Percentiles rank a stretch among this genome's conserved stretches.
phyloP scores from a whole-genome alignment of 2,329 filamentous ascomycete genomes.

The Penicillium aurantiogriseum region DNA sequence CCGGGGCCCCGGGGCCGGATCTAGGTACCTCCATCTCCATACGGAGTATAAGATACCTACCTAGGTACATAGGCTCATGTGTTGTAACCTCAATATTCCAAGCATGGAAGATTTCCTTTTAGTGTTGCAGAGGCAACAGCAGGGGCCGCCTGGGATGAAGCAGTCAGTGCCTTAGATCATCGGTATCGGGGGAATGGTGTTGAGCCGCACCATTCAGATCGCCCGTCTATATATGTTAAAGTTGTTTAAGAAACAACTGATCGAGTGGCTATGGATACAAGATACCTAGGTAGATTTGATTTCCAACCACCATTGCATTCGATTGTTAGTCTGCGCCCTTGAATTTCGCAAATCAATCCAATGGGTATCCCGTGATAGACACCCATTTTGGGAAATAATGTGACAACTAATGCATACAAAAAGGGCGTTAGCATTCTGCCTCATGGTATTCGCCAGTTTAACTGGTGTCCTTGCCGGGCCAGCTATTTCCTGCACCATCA shows the following conservation, averaged over 20 bases:
- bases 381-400: too few relatives aligned
- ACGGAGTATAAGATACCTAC: not conserved
- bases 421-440: not conserved
- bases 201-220: not conserved
- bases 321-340: too few relatives aligned
- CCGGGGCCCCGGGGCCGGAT: not conserved
- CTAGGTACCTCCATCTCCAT: not conserved
- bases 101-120: too few relatives aligned
- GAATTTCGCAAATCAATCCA: not conserved
- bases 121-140: not conserved
- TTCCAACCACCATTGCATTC: not conserved
- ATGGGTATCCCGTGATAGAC: not conserved
- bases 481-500: not conserved
- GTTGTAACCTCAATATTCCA: not conserved
- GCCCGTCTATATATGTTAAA: not conserved
- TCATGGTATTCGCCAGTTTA: not conserved
- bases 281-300: not conserved
- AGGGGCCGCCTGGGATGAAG: too few relatives aligned
- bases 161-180: not conserved
- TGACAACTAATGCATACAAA: not conserved
- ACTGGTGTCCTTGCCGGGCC: not conserved
- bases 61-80: not conserved
- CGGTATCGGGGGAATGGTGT: not conserved
- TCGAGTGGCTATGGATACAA: too few relatives aligned
- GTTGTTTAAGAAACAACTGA: not conserved